Evolutionary conservation across 768 basidiomycete genomes (phyloP), one percentile per base, ranked within the genome.

Genomic region (Lentinula raphanica): DNA sequence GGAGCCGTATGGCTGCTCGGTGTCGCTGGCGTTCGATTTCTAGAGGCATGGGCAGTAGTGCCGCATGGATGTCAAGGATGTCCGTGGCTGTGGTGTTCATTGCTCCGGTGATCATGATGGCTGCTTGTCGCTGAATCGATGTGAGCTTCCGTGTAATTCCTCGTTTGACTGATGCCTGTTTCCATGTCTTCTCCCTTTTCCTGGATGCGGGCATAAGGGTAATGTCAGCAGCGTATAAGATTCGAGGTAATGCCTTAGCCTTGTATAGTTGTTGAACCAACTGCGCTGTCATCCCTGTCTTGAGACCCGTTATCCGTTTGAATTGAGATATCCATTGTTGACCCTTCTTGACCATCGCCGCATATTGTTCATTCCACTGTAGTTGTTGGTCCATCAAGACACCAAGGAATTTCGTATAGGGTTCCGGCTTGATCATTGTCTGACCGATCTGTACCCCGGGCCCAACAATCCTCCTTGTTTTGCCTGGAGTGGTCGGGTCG

Each of bases 41-140:
- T 13, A 64, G 38, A 0, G 49, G 39, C 9, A 64, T 46, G 7
- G 66, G 67, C 0, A 57, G 58, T 2, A 67, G 17, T 4, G 50
- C 36, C 17, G 63, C 50, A 19, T 58, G 62, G 6, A 54, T 46
- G 12, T 63, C 64, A 1, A 61, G 51, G 13, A 59, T 27, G 40
- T 65, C 59, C 1, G 58, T 58, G 11, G 59, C 50, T 1, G 64
- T 63, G 1, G 48, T 50, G 2, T n/a, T 9, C 46, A 63, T 49
- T 6, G 62, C 60, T 17, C 62, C 57, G 2, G 58, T 59, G 25
- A 59, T 61, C 44, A 45, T 23, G 25, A 45, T 19, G 3, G 45
- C 35, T 11, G 44, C 44, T 8, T 42, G 17, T 42, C 40, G 6
- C n/a, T 17, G n/a, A 9, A 42, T 23, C 2, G 17, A 35, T 35